Evolutionary conservation across 352 stramenopile genomes (phyloP), one percentile per base, ranked within the genome.

Genomic region (Globisporangium irregulare): DNA sequence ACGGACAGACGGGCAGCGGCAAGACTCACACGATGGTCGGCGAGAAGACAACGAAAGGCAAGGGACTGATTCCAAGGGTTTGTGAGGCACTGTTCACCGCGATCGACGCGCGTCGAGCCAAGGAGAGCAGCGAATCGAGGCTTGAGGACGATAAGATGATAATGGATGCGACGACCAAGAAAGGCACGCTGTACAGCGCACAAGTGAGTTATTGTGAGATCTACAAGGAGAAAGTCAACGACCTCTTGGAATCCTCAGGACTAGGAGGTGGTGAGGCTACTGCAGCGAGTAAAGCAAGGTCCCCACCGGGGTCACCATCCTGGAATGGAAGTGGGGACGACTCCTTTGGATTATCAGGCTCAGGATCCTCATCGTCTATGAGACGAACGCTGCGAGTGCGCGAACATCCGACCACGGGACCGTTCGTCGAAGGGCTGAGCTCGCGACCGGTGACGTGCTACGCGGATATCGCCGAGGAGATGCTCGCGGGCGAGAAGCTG

Each of bases 401-500:
- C 4, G 89, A 96, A 32, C 88, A 97, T 59, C 90, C 90, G 6
- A 76, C 92, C 0, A 92, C 86, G 5, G 90, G 90, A 0, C 87
- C 89, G 0, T 97, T 96, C 60, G 87, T 97, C 10, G 86, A 95
- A 67, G 86, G 84, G 6, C 57, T 97, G 55, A 93, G 81, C 53
- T 79, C 75, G 14, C 76, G 79, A 0, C 78, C 86, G 0, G 90
- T 97, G 25, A 77, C 74, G 1, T 93, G 80, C 34, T 96, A 96
- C 61, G 82, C 85, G 0, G 88, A 96, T 56, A 93, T 94, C 38
- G 75, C 77, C 0, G 82, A 91, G 32, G 86, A 93, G 59, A 87
- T 94, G 73, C 62, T 92, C 0, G 79, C 84, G 10, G 97, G 97
- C 7, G 97, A 99, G 67, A 98, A 98, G 66, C 92, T 99, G 38